Base-by-base conservation (phyloP, 306 rosid genomes). In the Abrus pulchellus region DNA sequence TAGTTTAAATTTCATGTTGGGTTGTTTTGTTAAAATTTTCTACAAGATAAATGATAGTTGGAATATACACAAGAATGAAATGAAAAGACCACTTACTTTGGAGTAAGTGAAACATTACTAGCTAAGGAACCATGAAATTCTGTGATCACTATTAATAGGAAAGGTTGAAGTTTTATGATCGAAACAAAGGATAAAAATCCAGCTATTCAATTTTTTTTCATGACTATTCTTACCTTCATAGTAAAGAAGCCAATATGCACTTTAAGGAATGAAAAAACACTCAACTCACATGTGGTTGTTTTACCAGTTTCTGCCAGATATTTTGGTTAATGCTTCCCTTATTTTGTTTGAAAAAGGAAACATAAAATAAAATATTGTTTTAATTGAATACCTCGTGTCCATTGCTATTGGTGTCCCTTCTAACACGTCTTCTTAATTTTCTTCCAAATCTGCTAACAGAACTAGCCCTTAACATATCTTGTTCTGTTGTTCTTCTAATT, bases 381-480 rank as follows among this genome's bases (percentile, higher is more conserved):
- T 20, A 20, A 20, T 29, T 56, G 71, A 78, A 77, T 62, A 96
- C 99, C 99, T 96, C 99, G 44, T 96, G 99, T 28, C 98, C 99
- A 78, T 93, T 90, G 84, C 94, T 92, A 50, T 88, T 83, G 68
- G 99, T 85, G 69, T 96, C 99, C 74, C 99, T 92, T 72, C 91
- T 87, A 75, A 92, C 91, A 75, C 81, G 90, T 43, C 88, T 83
- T 43, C 85, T 77, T 12, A 87, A 30, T 86, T 93, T 96, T 57
- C 93, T 92, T 81, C 99, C 99, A 86, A 85, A 96, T 88, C 83
- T 89, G 80, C 70, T 60, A 1, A 89, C 89, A 62, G 97, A 90
- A 48, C 87, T 96, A 0, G 98, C 97, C 79, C 99, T 86, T n/a
- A 89, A 77, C 82, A 96, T 78, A 48, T 96, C 99, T 62, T 86